Percentiles rank a stretch among this genome's conserved stretches.
Conservation (phyloP, 305 asterid genomes). For the Rubia occidens region DNA sequence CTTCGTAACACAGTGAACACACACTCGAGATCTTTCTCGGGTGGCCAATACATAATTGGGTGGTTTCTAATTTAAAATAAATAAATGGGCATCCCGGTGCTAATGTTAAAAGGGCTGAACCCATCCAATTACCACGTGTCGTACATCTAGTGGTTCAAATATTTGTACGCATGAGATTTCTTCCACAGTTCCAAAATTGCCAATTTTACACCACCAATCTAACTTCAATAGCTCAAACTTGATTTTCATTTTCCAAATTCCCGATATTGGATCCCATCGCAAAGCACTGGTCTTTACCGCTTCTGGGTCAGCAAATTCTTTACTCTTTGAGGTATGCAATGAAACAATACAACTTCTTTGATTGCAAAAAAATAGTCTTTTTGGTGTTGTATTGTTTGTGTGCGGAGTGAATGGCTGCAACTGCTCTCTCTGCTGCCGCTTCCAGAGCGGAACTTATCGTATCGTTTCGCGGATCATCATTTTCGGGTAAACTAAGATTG, state of each 20-base stretch:
- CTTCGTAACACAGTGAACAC: slow-evolving; percentile 64
- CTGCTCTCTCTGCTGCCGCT: neutral
- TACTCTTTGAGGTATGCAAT: neutral
- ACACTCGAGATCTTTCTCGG: slow-evolving; percentile 95
- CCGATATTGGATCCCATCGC: neutral
- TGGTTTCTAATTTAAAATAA: no score
- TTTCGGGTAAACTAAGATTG: neutral
- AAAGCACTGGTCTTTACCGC: neutral
- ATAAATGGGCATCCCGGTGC: no score
- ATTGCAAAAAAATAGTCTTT: neutral
- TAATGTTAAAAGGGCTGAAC: neutral
- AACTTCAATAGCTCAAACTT: no score
- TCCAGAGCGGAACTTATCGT: neutral
- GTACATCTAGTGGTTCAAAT: neutral
- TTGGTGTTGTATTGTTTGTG: neutral
- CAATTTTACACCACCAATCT: neutral
- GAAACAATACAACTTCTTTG: neutral
- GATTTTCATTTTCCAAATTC: neutral
- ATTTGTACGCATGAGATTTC: neutral
- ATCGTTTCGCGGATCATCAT: neutral
- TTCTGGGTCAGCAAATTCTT: neutral
- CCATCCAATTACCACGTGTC: neutral
- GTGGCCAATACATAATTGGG: no score
- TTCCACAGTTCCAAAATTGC: neutral
- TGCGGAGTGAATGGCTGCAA: neutral